Percentiles rank a stretch among this genome's conserved stretches.
phyloP scores from a whole-genome alignment of 2,329 filamentous ascomycete genomes.

The Reticulascus tulasneorum region DNA sequence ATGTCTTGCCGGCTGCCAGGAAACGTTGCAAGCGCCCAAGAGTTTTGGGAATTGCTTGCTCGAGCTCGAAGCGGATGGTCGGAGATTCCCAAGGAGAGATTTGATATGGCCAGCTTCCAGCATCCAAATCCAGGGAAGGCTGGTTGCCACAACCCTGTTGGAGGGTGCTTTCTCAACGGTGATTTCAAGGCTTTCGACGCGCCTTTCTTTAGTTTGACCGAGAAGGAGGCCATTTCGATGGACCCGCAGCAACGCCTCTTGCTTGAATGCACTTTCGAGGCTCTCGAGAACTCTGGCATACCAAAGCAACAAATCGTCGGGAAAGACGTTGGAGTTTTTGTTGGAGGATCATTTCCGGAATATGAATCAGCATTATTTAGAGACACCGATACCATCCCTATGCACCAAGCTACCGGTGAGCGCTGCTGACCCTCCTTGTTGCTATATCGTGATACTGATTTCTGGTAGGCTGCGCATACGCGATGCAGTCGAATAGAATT shows the following conservation, averaged over 20 bases:
- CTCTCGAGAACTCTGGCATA: constrained; percentile 23
- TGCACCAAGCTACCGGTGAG: no score
- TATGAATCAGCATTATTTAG: no score
- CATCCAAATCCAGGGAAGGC: constrained; percentile 12
- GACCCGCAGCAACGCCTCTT: constrained; percentile 33
- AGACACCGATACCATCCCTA: no score
- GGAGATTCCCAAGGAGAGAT: constrained; percentile 15
- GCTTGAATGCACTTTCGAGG: constrained; percentile 30
- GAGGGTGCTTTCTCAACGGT: constrained; percentile 25
- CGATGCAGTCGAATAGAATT: constrained; percentile 26
- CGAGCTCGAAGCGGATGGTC: constrained; percentile 8
- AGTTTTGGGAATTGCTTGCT: constrained; percentile 29
- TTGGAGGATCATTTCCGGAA: no score
- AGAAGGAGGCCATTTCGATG: constrained; percentile 23
- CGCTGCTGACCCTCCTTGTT: no score
- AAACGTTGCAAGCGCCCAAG: constrained; percentile 24
- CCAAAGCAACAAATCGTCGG: no score
- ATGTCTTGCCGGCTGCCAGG: constrained; percentile 35
- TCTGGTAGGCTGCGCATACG: constrained; percentile 34
- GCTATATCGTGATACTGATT: no score
- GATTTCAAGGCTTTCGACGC: constrained; percentile 24
- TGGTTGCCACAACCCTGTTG: no score
- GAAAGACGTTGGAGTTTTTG: no score
- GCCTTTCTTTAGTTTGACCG: constrained; percentile 21
- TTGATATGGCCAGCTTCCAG: constrained; percentile 21